Percentiles rank a stretch among this genome's conserved stretches.
These are phyloP conservation scores for Physcomitrium patens DNA, from an alignment of 225 moss, liverwort and hornwort genomes.

Conservation along the genomic window DNA sequence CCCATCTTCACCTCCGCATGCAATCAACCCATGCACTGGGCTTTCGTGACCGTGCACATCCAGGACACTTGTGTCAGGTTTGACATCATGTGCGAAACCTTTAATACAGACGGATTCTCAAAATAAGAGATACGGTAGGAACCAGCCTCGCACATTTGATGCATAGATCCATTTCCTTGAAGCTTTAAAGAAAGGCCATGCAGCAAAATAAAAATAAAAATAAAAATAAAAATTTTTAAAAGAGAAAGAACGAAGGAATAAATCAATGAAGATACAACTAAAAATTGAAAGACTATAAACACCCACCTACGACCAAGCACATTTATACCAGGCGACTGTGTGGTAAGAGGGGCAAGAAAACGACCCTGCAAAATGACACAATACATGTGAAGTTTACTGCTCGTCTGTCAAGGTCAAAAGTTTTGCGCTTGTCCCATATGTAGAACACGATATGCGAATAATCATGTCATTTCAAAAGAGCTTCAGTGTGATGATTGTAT, in stretches of 20 bases:
- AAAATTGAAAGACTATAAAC: not conserved
- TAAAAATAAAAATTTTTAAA: too few relatives aligned
- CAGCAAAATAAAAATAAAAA: not conserved
- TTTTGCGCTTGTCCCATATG: not conserved
- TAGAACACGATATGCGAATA: not conserved
- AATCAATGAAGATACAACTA: too few relatives aligned
- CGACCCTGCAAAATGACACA: constrained; percentile 58
- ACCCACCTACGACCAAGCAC: constrained; percentile 85
- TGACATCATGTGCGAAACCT: not conserved
- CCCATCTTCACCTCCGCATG: constrained; percentile 95
- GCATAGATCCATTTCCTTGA: not conserved
- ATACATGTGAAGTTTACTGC: not conserved
- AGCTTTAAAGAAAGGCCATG: constrained; percentile 11
- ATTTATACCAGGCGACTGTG: constrained; percentile 81
- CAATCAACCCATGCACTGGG: constrained; percentile 93
- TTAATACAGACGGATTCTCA: constrained; percentile 4
- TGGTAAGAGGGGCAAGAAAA: constrained; percentile 82
- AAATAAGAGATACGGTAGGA: not conserved
- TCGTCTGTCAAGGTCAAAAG: not conserved
- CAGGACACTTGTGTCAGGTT: constrained; percentile 43
- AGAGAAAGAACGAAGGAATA: too few relatives aligned
- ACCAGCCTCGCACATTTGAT: not conserved
- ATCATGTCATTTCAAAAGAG: constrained; percentile 9
- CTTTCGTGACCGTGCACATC: constrained; percentile 60
- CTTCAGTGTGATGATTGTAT: not conserved